Evolutionary conservation across 257 asterid species (phyloP).

Genomic region (Scutellaria baicalensis): DNA sequence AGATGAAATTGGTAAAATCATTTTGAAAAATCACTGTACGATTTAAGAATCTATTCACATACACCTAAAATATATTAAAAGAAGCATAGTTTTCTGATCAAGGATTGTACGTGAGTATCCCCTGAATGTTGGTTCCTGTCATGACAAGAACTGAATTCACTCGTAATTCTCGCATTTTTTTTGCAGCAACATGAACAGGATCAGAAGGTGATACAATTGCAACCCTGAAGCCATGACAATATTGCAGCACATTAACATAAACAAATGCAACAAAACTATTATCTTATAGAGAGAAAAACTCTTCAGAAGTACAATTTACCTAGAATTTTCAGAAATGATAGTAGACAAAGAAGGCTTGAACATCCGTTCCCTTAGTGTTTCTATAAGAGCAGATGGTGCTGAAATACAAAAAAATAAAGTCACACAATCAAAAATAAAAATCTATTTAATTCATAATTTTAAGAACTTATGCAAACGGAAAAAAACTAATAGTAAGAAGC

Average conservation of each 20-base stretch:
- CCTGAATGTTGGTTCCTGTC: conserved; percentile 74
- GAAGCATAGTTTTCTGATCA: conserved; percentile 3
- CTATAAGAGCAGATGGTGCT: conserved; percentile 89
- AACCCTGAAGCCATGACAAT: conserved; percentile 47
- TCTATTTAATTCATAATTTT: background rate
- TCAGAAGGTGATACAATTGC: conserved; percentile 72
- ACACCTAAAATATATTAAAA: conserved; percentile 16
- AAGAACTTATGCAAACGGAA: background rate
- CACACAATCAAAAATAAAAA: background rate
- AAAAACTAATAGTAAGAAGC: background rate
- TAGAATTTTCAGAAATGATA: conserved; percentile 63
- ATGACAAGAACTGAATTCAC: conserved; percentile 71
- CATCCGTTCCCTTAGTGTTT: conserved; percentile 87
- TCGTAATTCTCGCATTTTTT: conserved; percentile 80
- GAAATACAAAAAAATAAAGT: conserved; percentile 21
- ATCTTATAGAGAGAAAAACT: conserved; percentile 31
- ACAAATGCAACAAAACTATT: conserved; percentile 22
- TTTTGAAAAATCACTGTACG: background rate
- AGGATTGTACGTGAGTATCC: conserved; percentile 76
- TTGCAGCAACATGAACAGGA: conserved; percentile 90
- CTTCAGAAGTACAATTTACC: conserved; percentile 32
- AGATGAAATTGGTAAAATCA: conserved; percentile 18
- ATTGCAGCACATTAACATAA: conserved; percentile 21
- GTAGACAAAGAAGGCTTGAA: conserved; percentile 90
- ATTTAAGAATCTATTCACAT: conserved; percentile 14